Evolutionary conservation across 148 eudicot species (phyloP).

Genomic region (Amaranthus hypochondriacus): DNA sequence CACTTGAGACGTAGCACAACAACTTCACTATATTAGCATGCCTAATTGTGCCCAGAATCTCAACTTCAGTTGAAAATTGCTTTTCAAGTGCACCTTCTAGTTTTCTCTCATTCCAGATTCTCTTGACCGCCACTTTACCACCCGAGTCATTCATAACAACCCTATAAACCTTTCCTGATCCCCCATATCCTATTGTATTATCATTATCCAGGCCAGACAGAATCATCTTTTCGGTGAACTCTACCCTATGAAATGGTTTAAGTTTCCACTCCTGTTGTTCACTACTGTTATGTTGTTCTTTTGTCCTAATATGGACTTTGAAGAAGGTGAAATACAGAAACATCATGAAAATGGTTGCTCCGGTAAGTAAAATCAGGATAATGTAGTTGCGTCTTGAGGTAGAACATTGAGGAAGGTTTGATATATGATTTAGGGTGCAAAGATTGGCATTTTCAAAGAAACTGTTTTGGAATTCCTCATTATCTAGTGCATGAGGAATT

Average conservation of each 20-base stretch:
- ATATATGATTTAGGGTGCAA: constrained; percentile 34
- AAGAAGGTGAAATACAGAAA: constrained; percentile 26
- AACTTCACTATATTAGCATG: constrained; percentile 72
- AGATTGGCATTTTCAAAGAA: constrained; percentile 41
- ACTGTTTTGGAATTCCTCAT: constrained; percentile 42
- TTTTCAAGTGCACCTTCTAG: constrained; percentile 39
- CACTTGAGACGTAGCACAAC: constrained; percentile 62
- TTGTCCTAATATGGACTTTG: constrained; percentile 17
- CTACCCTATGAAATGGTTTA: constrained; percentile 50
- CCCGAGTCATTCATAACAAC: constrained; percentile 30
- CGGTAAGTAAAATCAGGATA: constrained; percentile 34
- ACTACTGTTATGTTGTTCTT: constrained; percentile 9
- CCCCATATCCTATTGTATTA: constrained; percentile 59
- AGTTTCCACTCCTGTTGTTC: constrained; percentile 40
- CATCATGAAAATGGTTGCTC: constrained; percentile 21
- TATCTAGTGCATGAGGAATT: background rate
- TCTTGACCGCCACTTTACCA: constrained; percentile 45
- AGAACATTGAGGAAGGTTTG: constrained; percentile 40
- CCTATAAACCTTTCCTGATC: constrained; percentile 56
- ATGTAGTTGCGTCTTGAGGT: constrained; percentile 23
- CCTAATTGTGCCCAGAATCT: constrained; percentile 56
- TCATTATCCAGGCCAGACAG: constrained; percentile 38
- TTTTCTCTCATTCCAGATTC: constrained; percentile 44
- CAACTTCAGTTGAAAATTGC: constrained; percentile 60
- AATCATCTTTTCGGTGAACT: constrained; percentile 46